Evolutionary conservation across 2,329 filamentous ascomycete genomes (phyloP).

Genomic region (Fusarium concolor): DNA sequence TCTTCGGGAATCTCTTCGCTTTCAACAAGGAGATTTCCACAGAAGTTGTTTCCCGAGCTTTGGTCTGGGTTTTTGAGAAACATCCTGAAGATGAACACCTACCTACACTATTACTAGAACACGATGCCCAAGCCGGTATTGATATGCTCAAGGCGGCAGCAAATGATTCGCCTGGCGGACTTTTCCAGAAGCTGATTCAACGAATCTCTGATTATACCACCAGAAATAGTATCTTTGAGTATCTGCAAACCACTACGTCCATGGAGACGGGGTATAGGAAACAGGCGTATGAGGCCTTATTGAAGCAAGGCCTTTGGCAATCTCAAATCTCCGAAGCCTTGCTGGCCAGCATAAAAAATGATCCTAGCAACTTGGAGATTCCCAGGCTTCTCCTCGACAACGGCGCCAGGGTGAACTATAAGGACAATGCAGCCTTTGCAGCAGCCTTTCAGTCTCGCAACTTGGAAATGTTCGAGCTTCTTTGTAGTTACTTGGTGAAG

Average conservation of each 20-base stretch:
- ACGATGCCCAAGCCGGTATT: neutral
- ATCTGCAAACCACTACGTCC: neutral
- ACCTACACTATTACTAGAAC: neutral
- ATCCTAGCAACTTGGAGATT: neutral
- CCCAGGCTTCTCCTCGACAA: neutral
- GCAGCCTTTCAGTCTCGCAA: neutral
- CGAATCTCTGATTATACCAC: neutral
- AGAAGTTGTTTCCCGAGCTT: conserved; percentile 1
- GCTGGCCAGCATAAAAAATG: neutral
- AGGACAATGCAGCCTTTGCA: neutral
- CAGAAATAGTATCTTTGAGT: neutral
- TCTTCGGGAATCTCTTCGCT: conserved; percentile 4
- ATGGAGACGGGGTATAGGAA: neutral
- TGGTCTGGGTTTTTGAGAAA: neutral
- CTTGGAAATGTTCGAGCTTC: neutral
- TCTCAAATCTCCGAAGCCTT: conserved; percentile 9
- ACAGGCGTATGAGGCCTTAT: neutral
- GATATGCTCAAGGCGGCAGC: neutral
- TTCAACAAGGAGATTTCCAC: neutral
- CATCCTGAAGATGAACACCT: conserved; percentile 12
- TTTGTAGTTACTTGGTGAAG: conserved; percentile 5
- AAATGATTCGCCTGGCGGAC: neutral
- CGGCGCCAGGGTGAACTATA: conserved; percentile 4
- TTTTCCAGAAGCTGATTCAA: neutral
- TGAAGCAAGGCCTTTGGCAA: neutral